Percentiles rank a stretch among this genome's conserved stretches.
phyloP scores from a whole-genome alignment of 352 stramenopile genomes.

The Elongisporangium anandrum region DNA sequence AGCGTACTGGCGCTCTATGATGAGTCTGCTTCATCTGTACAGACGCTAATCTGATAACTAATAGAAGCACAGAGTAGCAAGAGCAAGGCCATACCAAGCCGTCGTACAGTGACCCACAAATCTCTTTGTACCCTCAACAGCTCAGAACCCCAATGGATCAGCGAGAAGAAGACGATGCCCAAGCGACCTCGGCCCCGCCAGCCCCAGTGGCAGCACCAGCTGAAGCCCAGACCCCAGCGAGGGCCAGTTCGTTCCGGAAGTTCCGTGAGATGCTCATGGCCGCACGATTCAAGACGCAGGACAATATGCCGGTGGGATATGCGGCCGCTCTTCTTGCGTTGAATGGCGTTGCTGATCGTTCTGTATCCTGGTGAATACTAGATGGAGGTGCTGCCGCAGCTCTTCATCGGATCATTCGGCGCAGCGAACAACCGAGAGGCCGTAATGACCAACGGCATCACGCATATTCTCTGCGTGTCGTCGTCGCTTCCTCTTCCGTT shows the following conservation, averaged over 20 bases:
- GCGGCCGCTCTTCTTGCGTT: not conserved
- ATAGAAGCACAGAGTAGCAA: not conserved
- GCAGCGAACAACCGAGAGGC: conserved; percentile 43
- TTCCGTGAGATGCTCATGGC: conserved; percentile 53
- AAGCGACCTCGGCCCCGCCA: not conserved
- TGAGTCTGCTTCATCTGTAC: too few species aligned
- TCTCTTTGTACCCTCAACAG: not conserved
- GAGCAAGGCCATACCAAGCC: too few species aligned
- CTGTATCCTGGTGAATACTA: conserved; percentile 3
- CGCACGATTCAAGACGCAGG: conserved; percentile 37
- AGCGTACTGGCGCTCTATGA: conserved; percentile 4
- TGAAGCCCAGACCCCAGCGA: not conserved
- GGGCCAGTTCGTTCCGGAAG: conserved; percentile 34
- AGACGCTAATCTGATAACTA: not conserved
- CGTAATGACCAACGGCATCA: conserved; percentile 35
- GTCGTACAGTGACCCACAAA: not conserved
- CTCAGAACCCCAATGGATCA: not conserved
- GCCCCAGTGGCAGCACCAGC: not conserved
- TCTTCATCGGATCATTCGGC: conserved; percentile 73
- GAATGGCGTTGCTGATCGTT: too few species aligned
- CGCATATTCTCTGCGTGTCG: conserved; percentile 59
- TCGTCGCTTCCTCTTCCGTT: conserved; percentile 33
- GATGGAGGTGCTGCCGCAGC: conserved; percentile 24
- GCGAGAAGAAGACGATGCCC: not conserved
- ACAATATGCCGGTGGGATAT: conserved; percentile 34